A percentile compares a stretch with the other conserved stretches of the same genome.
Conservation (phyloP, 2,329 filamentous ascomycete species). For the Rutstroemia sp. region DNA sequence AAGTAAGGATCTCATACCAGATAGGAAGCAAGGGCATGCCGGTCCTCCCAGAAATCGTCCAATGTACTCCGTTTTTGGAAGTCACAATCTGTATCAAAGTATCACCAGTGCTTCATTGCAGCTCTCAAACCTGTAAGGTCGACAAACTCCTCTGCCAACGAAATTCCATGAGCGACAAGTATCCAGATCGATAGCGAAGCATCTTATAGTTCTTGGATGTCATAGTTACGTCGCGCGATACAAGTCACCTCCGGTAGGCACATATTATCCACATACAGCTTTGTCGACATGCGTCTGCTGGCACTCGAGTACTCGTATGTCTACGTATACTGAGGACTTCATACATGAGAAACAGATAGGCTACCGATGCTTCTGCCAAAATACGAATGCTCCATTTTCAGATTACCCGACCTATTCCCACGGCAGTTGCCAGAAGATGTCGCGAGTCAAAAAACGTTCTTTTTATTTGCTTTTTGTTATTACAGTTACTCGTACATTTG, state of each 20-base stretch:
- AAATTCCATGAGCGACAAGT: slow-evolving; percentile 7
- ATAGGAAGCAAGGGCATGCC: slow-evolving; percentile 8
- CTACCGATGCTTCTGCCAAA: background rate
- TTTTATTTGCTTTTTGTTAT: background rate
- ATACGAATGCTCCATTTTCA: slow-evolving; percentile 1
- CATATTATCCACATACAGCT: slow-evolving; percentile 3
- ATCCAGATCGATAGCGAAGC: background rate
- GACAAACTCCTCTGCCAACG: background rate
- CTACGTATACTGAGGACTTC: background rate
- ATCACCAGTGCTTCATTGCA: slow-evolving; percentile 11
- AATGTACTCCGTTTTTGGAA: slow-evolving; percentile 16
- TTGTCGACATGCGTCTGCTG: background rate
- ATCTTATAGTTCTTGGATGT: background rate
- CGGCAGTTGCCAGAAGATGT: slow-evolving; percentile 5
- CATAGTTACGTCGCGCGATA: background rate
- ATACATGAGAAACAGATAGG: no score
- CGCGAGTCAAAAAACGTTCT: background rate
- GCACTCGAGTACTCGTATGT: no score
- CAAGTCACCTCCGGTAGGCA: background rate
- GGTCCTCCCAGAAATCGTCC: slow-evolving; percentile 19
- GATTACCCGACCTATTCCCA: slow-evolving; percentile 5
- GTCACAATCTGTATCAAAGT: background rate
- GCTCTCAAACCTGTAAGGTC: slow-evolving; percentile 14
- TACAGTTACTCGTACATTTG: background rate
- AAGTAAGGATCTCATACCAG: slow-evolving; percentile 10